These are phyloP conservation scores for Talaromyces rugulosus DNA, from an alignment of 2,329 filamentous ascomycete species.

Conservation along the genomic window DNA sequence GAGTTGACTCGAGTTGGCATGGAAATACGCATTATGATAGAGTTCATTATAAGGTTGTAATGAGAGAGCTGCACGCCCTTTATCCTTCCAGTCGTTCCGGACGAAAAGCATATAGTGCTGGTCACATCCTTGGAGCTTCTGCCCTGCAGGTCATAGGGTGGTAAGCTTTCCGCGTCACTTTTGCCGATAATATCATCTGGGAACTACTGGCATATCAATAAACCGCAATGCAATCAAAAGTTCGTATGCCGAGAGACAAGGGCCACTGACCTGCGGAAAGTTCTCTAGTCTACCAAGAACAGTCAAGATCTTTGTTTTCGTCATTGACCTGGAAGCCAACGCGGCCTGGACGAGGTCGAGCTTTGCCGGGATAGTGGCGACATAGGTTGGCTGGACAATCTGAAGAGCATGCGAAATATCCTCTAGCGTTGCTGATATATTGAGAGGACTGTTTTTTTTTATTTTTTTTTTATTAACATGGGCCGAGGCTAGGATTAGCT, in stretches of 20 bases:
- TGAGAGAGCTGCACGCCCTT: constrained; percentile 83
- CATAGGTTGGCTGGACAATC: constrained; percentile 19
- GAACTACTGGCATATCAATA: constrained; percentile 13
- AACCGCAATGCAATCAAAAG: background rate
- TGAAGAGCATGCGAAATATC: constrained; percentile 21
- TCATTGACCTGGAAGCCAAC: constrained; percentile 11
- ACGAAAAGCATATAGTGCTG: constrained; percentile 55
- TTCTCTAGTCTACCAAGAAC: background rate
- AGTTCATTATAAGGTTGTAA: constrained; percentile 69
- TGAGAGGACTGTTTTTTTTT: constrained; percentile 10
- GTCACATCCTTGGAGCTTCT: constrained; percentile 17
- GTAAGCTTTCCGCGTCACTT: constrained; percentile 13
- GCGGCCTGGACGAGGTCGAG: constrained; percentile 17
- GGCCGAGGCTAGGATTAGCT: too few species aligned
- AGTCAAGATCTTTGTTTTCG: background rate
- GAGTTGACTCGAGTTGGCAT: constrained; percentile 16
- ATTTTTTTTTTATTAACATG: too few species aligned
- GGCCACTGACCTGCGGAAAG: background rate
- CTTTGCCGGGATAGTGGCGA: constrained; percentile 19
- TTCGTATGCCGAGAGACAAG: background rate
- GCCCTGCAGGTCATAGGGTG: constrained; percentile 18
- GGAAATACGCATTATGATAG: constrained; percentile 24
- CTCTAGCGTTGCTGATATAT: constrained; percentile 18
- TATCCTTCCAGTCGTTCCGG: constrained; percentile 76
- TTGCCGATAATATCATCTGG: constrained; percentile 18